Conservation (phyloP, 768 basidiomycete species). For the Lactifluus echinatus region DNA sequence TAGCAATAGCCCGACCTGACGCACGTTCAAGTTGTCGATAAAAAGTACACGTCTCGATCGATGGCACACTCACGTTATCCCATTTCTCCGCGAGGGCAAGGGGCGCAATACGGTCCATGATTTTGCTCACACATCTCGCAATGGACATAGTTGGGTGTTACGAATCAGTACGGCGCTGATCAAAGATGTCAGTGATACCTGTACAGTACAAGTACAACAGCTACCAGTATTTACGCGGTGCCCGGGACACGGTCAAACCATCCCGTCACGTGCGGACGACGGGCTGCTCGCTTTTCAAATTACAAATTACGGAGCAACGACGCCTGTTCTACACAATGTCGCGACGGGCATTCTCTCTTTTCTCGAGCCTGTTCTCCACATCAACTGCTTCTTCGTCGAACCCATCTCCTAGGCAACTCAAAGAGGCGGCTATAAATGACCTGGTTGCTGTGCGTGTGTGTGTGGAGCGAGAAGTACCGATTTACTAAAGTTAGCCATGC, state of each 20-base stretch:
- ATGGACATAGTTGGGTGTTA: conserved; percentile 23
- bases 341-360: conserved; percentile 16
- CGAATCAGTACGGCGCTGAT: not conserved
- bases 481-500: no score
- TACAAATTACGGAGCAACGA: no score
- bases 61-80: conserved; percentile 72
- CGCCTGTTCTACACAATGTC: no score
- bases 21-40: not conserved
- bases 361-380: conserved; percentile 17
- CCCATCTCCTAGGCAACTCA: conserved; percentile 28
- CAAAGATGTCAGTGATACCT: not conserved
- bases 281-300: no score
- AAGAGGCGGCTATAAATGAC: conserved; percentile 28
- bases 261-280: no score
- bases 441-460: conserved; percentile 34
- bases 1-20: conserved; percentile 27
- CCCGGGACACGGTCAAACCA: not conserved
- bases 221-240: not conserved
- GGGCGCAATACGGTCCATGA: conserved; percentile 83
- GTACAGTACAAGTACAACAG: not conserved
- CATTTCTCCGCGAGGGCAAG: conserved; percentile 79
- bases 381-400: conserved; percentile 28
- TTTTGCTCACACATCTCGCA: conserved; percentile 47
- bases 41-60: not conserved
- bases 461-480: no score